Evolutionary conservation across 192 early-diverging fungal species (phyloP), one percentile per base, ranked within the genome.

Genomic region (Entomortierella lignicola): DNA sequence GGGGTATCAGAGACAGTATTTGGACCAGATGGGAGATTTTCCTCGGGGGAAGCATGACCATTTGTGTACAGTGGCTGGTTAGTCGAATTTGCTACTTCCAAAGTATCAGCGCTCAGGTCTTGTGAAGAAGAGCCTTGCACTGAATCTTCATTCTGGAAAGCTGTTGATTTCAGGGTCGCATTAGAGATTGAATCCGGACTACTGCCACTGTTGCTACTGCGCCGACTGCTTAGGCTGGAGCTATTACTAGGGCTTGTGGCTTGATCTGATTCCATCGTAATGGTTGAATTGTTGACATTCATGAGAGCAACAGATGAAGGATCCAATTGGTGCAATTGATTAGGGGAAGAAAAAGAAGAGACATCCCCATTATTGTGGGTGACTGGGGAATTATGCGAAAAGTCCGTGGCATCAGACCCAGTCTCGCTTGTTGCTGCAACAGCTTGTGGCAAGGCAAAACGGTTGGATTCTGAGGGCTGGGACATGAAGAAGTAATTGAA

Each of bases 401-500:
- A 47, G 42, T 69, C 48, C 18, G 58, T 54, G 57, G 58, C 48
- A 60, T 72, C 55, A 64, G 62, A 41, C 55, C 56, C 70, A 31
- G 60, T 58, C 55, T 30, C 31, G 62, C 21, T 47, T 47, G 18
- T 42, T 15, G 32, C 55, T 51, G 60, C 52, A 41, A 31, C 55
- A 56, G 62, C 63, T 60, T 47, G 39, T 51, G 57, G 58, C 58
- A 47, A 60, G 42, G 71, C 71, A 73, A 52, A 31, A 64, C 55
- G 41, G 62, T 37, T 41, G 34, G 63, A 37, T 59, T 73, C 71
- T 52, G 64, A 61, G 43, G 58, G 25, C 67, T 51, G 27, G 67
- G 72, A 66, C 72, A 74, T 74, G 72, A 67, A 74, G 59, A 71
- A 44, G 37, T 51, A 31, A 55, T 66, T 41, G 17, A 56, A 41